Percentiles rank a stretch among this genome's conserved stretches.
These are phyloP conservation scores for Chaetomium cochliodes DNA, from an alignment of 495 filamentous ascomycete species.

Conservation along the genomic window DNA sequence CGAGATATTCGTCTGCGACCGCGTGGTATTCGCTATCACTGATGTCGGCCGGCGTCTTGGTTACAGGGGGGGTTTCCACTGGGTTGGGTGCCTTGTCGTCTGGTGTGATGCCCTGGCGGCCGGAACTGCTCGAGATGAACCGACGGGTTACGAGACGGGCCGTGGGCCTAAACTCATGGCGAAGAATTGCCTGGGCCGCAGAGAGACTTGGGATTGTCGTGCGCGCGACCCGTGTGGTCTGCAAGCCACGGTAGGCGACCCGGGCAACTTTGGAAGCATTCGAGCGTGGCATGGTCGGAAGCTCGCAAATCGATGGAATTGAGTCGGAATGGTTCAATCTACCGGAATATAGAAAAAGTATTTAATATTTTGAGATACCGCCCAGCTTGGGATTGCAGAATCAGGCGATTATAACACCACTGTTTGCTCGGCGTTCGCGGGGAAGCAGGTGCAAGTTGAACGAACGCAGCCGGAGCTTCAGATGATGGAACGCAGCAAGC, in stretches of 20 bases:
- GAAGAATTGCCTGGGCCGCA: neutral
- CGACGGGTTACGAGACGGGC: neutral
- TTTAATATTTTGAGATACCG: neutral
- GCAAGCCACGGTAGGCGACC: constrained; percentile 25
- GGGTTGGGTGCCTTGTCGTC: constrained; percentile 31
- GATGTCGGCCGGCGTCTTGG: constrained; percentile 36
- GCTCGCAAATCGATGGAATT: neutral
- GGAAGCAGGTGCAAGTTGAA: constrained; percentile 6
- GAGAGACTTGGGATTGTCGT: constrained; percentile 16
- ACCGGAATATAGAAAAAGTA: neutral
- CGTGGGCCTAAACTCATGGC: neutral
- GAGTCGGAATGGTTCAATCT: neutral
- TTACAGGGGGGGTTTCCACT: constrained; percentile 23
- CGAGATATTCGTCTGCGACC: constrained; percentile 51
- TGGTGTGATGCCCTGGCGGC: constrained; percentile 36
- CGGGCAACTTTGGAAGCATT: constrained; percentile 30
- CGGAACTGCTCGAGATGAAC: constrained; percentile 25
- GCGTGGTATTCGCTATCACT: constrained; percentile 47
- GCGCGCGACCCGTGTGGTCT: constrained; percentile 9
- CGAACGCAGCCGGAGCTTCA: neutral
- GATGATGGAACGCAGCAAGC: neutral
- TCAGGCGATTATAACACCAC: neutral
- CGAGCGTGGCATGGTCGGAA: constrained; percentile 34
- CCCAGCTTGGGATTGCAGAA: neutral
- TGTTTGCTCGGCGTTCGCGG: neutral